These are phyloP conservation scores for Rosellinia necatrix DNA, from an alignment of 2,329 filamentous ascomycete genomes.

Conservation along the genomic window DNA sequence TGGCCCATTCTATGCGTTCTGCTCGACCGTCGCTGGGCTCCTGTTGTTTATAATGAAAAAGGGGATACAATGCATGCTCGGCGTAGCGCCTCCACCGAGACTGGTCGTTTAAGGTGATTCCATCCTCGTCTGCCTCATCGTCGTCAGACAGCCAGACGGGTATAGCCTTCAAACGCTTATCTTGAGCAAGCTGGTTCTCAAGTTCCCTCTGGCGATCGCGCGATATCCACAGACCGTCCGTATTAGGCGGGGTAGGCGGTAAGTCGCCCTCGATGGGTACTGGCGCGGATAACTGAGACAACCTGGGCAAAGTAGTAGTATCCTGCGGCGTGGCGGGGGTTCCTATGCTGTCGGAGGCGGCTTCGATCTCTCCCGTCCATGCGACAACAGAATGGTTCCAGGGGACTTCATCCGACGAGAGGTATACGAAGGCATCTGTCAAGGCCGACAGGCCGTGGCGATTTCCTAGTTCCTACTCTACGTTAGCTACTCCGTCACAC, in stretches of 20 bases:
- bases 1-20: constrained; percentile 83
- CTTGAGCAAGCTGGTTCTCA: constrained; percentile 73
- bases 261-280: constrained; percentile 70
- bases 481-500: constrained; percentile 13
- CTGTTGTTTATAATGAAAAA: constrained; percentile 96
- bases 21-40: constrained; percentile 84
- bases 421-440: constrained; percentile 86
- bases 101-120: constrained; percentile 80
- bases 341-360: constrained; percentile 49
- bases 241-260: constrained; percentile 60
- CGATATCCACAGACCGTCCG: constrained; percentile 73
- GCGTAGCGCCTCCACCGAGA: constrained; percentile 86
- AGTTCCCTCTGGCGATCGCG: constrained; percentile 72
- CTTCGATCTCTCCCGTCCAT: constrained; percentile 88
- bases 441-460: constrained; percentile 89
- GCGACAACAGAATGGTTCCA: constrained; percentile 94
- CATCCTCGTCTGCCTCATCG: constrained; percentile 66
- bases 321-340: constrained; percentile 54
- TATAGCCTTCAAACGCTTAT: constrained; percentile 76
- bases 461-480: constrained; percentile 68
- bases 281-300: constrained; percentile 79
- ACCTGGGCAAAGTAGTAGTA: constrained; percentile 56
- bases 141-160: constrained; percentile 91
- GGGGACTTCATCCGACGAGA: constrained; percentile 79
- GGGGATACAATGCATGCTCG: constrained; percentile 87